phyloP scores from a whole-genome alignment of 140 eudicot species.

The Erigeron philadelphicus region DNA sequence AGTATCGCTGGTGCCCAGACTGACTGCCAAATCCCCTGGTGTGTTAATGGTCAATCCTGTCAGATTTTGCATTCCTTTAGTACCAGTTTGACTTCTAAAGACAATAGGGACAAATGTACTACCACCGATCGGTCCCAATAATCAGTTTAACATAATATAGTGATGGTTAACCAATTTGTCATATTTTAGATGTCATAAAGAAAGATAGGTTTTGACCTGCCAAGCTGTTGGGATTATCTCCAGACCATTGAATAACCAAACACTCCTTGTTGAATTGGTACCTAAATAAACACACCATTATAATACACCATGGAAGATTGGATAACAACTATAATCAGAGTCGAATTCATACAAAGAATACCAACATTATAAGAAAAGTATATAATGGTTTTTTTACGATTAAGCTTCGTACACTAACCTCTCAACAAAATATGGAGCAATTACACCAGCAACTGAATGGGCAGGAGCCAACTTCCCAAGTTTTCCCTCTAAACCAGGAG shows the following conservation, averaged over 20 bases:
- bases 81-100: constrained; percentile 18
- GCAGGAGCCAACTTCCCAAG: constrained; percentile 90
- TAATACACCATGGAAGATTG: constrained; percentile 19
- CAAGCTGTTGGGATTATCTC: constrained; percentile 94
- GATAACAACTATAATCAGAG: constrained; percentile 13
- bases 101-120: not conserved
- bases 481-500: constrained; percentile 80
- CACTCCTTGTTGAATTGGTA: constrained; percentile 70
- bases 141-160: not conserved
- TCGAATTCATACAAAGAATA: constrained; percentile 2
- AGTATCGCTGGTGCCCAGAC: constrained; percentile 98
- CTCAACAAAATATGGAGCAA: constrained; percentile 76
- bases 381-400: too few species aligned
- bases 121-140: not conserved
- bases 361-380: not conserved
- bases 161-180: not conserved
- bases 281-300: constrained; percentile 38
- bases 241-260: constrained; percentile 86
- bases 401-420: constrained; percentile 45
- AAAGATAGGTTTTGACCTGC: constrained; percentile 54
- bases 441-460: constrained; percentile 79
- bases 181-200: not conserved
- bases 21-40: constrained; percentile 95
- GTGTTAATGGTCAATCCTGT: constrained; percentile 85
- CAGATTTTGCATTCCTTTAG: constrained; percentile 9